A percentile compares a stretch with the other conserved stretches of the same genome.
Conservation (phyloP, 2,329 filamentous ascomycete genomes). For the Dactylellina cionopaga region DNA sequence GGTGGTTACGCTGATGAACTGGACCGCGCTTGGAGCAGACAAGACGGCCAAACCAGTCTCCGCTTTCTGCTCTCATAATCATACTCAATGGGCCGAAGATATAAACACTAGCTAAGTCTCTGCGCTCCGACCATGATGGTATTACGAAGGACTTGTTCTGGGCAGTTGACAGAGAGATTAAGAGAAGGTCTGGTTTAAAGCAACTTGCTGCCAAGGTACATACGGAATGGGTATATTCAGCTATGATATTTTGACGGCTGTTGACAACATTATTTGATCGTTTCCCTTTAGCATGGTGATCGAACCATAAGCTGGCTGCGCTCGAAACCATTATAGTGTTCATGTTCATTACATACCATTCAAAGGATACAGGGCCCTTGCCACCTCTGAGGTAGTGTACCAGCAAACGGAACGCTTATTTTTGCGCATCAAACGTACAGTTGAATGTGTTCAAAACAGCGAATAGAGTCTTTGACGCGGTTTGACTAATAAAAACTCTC, state of each 20-base stretch:
- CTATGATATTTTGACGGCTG: too few species aligned
- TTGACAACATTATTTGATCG: too few species aligned
- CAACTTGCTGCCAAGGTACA: not conserved
- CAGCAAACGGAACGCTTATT: not conserved
- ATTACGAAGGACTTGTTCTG: not conserved
- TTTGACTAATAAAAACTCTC: not conserved
- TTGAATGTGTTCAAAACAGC: not conserved
- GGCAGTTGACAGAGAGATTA: not conserved
- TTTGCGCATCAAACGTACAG: not conserved
- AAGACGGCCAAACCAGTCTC: not conserved
- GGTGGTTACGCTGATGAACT: not conserved
- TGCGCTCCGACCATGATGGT: not conserved
- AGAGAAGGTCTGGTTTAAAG: not conserved
- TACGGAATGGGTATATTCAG: too few species aligned
- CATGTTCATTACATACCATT: constrained; percentile 7
- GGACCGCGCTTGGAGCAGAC: not conserved
- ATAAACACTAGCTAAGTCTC: not conserved
- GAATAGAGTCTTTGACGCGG: not conserved
- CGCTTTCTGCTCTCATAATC: constrained; percentile 1
- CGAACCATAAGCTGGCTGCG: not conserved
- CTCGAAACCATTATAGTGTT: not conserved
- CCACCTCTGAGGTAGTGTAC: not conserved
- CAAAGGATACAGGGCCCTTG: not conserved
- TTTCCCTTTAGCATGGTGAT: not conserved
- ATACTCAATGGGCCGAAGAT: not conserved